phyloP scores from a whole-genome alignment of 768 basidiomycete species.

The Kockovaella imperatae region DNA sequence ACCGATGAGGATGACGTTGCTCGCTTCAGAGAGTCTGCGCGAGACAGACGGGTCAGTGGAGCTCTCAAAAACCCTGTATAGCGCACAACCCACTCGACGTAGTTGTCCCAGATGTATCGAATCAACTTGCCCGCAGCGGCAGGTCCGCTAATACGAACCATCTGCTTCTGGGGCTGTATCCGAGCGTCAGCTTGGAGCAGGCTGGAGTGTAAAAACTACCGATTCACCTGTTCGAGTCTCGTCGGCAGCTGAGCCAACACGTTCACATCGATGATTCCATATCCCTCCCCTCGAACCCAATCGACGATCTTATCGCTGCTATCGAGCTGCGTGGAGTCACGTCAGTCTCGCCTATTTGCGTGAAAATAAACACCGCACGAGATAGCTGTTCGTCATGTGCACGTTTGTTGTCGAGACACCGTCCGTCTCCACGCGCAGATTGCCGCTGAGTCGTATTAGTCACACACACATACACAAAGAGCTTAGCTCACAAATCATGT shows the following conservation, averaged over 20 bases:
- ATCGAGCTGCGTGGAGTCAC: conserved; percentile 57
- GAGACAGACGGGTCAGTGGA: background rate
- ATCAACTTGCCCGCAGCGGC: conserved; percentile 52
- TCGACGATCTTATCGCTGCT: conserved; percentile 68
- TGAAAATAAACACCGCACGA: conserved; percentile 50
- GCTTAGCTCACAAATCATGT: conserved; percentile 76
- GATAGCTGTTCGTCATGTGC: conserved; percentile 70
- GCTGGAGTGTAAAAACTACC: too few relatives aligned
- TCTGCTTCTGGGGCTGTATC: too few relatives aligned
- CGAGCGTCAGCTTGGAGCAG: too few relatives aligned
- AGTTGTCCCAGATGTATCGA: conserved; percentile 92
- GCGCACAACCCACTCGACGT: conserved; percentile 63
- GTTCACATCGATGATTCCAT: conserved; percentile 78
- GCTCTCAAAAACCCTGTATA: background rate
- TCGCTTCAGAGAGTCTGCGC: conserved; percentile 61
- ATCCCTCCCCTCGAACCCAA: conserved; percentile 64
- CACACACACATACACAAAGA: background rate
- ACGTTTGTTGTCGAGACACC: conserved; percentile 58
- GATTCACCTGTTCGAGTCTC: conserved; percentile 16
- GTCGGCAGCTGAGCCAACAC: conserved; percentile 49
- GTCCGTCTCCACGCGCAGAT: conserved; percentile 73
- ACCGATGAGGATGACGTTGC: conserved; percentile 70
- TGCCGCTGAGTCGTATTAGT: conserved; percentile 56
- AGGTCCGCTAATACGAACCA: conserved; percentile 20
- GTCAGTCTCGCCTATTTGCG: background rate